Percentiles rank a stretch among this genome's conserved stretches.
Evolutionary conservation across 179 eudicot genomes (phyloP).

Genomic region (Beta corolliflora): DNA sequence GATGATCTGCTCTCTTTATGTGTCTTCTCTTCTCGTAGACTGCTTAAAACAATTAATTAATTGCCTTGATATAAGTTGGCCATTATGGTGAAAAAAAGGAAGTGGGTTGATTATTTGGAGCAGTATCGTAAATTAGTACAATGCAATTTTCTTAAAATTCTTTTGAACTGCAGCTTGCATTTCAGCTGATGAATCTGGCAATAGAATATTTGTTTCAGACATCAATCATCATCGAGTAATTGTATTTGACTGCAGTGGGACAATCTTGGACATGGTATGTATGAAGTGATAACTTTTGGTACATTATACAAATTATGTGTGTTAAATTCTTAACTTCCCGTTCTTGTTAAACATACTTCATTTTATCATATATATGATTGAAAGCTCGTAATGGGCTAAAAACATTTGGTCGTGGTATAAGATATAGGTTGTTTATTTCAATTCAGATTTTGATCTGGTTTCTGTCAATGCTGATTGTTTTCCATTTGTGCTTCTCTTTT

Average conservation of each 20-base stretch:
- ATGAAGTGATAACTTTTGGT: background rate
- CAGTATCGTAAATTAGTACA: background rate
- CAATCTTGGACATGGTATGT: conserved; percentile 81
- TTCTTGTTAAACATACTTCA: background rate
- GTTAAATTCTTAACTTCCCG: no score
- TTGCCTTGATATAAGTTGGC: background rate
- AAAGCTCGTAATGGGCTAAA: background rate
- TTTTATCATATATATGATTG: background rate
- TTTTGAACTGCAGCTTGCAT: conserved; percentile 71
- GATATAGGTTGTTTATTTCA: background rate
- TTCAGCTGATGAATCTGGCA: conserved; percentile 64
- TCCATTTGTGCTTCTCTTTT: background rate
- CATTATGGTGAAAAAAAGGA: background rate
- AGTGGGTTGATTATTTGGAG: background rate
- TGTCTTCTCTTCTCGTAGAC: background rate
- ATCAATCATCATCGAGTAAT: conserved; percentile 85
- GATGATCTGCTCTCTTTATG: conserved; percentile 6
- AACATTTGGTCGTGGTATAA: background rate
- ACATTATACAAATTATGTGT: background rate
- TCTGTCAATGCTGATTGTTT: background rate
- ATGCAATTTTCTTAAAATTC: conserved; percentile 11
- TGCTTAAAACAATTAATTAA: no score
- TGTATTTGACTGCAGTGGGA: conserved; percentile 61
- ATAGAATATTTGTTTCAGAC: conserved; percentile 82
- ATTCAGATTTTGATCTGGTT: background rate